Conservation (phyloP, 306 rosid species). For the Cicer bijugum region DNA sequence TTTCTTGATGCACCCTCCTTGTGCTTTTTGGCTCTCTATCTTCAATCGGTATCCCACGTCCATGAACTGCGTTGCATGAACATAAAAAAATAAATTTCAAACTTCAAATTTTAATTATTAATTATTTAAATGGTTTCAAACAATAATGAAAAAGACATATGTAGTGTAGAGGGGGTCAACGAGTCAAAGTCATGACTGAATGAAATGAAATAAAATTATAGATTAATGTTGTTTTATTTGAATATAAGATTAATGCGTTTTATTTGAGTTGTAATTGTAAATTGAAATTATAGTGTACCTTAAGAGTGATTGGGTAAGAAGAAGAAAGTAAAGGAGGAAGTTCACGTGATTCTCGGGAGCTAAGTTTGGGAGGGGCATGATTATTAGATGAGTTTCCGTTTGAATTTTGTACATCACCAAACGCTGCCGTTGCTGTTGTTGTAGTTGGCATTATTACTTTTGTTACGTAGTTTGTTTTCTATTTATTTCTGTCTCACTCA, state of each 20-base stretch:
- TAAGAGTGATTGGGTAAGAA: slow-evolving; percentile 74
- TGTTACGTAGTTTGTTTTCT: background rate
- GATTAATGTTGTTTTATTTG: background rate
- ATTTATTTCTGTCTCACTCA: background rate
- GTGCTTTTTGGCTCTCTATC: slow-evolving; percentile 46
- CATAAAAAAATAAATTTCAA: background rate
- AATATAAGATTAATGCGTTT: background rate
- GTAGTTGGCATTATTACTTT: slow-evolving; percentile 33
- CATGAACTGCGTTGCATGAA: slow-evolving; percentile 81
- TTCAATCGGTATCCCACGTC: slow-evolving; percentile 71
- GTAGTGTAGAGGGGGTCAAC: background rate
- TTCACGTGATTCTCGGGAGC: slow-evolving; percentile 51
- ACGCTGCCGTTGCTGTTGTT: slow-evolving; percentile 23
- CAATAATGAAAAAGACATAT: background rate
- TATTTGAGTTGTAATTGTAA: background rate
- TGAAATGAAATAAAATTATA: background rate
- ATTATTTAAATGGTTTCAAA: background rate
- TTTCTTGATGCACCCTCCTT: slow-evolving; percentile 46
- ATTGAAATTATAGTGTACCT: slow-evolving; percentile 50
- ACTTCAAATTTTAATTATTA: background rate
- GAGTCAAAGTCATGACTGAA: background rate
- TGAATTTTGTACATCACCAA: slow-evolving; percentile 48
- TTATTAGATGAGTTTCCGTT: slow-evolving; percentile 42
- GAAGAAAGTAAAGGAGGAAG: slow-evolving; percentile 54
- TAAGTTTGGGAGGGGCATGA: slow-evolving; percentile 32